A percentile compares a stretch with the other conserved stretches of the same genome.
Evolutionary conservation across 1,284 basidiomycete species (phyloP).

Genomic region (Vanrija humicola): DNA sequence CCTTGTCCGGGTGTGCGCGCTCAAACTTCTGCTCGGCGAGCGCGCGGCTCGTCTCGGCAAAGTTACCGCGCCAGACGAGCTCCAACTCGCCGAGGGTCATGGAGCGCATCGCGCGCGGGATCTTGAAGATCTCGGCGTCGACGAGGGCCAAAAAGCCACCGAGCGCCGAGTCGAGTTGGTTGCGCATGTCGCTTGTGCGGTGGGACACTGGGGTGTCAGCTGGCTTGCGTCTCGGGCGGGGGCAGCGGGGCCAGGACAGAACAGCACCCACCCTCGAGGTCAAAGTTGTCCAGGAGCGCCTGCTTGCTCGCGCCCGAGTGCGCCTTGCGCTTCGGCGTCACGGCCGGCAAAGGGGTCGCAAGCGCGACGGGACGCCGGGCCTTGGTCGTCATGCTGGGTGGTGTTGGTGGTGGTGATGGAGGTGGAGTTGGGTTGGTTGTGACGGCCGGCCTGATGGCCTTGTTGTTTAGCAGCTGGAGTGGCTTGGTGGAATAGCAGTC

Average conservation of each 20-base stretch:
- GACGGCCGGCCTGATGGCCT: too few species aligned
- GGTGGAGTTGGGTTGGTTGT: background rate
- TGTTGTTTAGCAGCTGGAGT: too few species aligned
- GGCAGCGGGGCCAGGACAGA: too few species aligned
- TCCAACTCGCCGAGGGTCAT: constrained; percentile 46
- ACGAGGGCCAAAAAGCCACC: constrained; percentile 38
- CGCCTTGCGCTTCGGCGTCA: constrained; percentile 20
- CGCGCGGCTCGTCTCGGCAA: constrained; percentile 35
- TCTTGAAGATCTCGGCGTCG: constrained; percentile 44
- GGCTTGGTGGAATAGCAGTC: too few species aligned
- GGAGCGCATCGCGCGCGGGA: constrained; percentile 40
- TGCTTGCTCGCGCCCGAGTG: constrained; percentile 27
- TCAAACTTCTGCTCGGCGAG: constrained; percentile 31
- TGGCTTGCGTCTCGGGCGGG: too few species aligned
- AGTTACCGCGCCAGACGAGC: constrained; percentile 43
- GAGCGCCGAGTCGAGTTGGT: constrained; percentile 31
- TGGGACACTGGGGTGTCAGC: constrained; percentile 3
- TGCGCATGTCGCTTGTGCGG: constrained; percentile 5
- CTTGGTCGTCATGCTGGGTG: constrained; percentile 15
- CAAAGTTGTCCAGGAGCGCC: constrained; percentile 47
- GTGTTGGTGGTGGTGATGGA: background rate
- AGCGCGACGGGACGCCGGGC: constrained; percentile 14
- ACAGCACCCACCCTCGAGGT: constrained; percentile 47
- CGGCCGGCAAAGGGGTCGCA: constrained; percentile 2
- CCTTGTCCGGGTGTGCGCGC: constrained; percentile 22